Conservation (phyloP, 768 basidiomycete genomes). For the Lactifluus volemus region DNA sequence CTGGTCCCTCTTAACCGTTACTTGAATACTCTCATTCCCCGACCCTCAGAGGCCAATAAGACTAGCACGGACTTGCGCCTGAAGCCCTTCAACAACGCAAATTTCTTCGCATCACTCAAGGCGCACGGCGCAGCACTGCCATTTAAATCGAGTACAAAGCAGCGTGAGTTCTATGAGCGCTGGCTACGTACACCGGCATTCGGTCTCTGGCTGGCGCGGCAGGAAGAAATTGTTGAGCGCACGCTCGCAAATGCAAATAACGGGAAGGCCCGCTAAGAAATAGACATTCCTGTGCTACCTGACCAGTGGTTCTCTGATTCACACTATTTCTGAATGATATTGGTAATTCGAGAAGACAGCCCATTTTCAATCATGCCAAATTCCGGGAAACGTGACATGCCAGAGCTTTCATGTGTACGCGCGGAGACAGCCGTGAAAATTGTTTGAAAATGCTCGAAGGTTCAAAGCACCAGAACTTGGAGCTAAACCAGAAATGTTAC, state of each 20-base stretch:
- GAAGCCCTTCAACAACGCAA: constrained; percentile 58
- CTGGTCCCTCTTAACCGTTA: constrained; percentile 88
- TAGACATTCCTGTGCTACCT: not conserved
- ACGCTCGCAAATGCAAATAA: constrained; percentile 32
- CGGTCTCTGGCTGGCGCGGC: constrained; percentile 69
- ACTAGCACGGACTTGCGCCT: constrained; percentile 33
- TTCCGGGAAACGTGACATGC: not conserved
- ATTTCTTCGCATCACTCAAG: constrained; percentile 69
- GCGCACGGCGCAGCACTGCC: constrained; percentile 61
- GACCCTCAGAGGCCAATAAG: constrained; percentile 40
- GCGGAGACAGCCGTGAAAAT: no score
- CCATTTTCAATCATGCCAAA: not conserved
- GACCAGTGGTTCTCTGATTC: not conserved
- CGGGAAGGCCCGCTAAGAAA: not conserved
- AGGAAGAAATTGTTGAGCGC: constrained; percentile 60
- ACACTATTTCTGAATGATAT: not conserved
- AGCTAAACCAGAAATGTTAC: not conserved
- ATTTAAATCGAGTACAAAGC: constrained; percentile 57
- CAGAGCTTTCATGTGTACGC: no score
- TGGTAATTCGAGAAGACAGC: no score
- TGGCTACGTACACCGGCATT: constrained; percentile 74
- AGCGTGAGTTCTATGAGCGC: constrained; percentile 66
- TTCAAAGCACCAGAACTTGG: not conserved
- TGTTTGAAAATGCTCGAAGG: not conserved
- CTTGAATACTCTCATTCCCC: constrained; percentile 78